Percentiles rank a stretch among this genome's conserved stretches.
Evolutionary conservation across 2,329 filamentous ascomycete species (phyloP).

Genomic region (Diplodia intermedia): DNA sequence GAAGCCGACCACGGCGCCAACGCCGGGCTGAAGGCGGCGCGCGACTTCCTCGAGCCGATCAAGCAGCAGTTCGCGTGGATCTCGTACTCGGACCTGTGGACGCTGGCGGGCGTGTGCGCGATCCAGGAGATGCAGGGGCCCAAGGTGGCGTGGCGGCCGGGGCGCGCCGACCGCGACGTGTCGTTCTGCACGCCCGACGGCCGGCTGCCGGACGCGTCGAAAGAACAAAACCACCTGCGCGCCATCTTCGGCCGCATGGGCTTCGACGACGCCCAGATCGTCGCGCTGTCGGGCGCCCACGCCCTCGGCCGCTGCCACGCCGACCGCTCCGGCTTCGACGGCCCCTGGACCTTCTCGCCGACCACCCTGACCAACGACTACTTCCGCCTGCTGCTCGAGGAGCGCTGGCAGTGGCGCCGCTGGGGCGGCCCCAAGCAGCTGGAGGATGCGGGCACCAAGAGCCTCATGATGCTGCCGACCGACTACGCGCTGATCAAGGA

Average conservation of each 20-base stretch:
- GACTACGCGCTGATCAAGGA: constrained; percentile 89
- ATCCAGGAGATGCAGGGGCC: constrained; percentile 97
- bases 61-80: constrained; percentile 96
- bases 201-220: constrained; percentile 80
- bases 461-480: constrained; percentile 95
- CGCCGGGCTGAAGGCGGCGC: constrained; percentile 82
- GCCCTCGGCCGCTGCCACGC: constrained; percentile 86
- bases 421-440: constrained; percentile 93
- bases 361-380: constrained; percentile 92
- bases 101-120: constrained; percentile 80
- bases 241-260: constrained; percentile 97
- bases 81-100: constrained; percentile 96
- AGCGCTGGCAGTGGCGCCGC: constrained; percentile 92
- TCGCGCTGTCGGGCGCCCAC: constrained; percentile 85
- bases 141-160: constrained; percentile 84
- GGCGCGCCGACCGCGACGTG: constrained; percentile 79
- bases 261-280: constrained; percentile 96
- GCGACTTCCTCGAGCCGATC: constrained; percentile 91
- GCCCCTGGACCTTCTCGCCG: constrained; percentile 81
- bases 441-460: constrained; percentile 85
- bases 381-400: constrained; percentile 83
- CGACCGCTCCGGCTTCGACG: constrained; percentile 85
- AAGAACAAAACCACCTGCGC: constrained; percentile 82
- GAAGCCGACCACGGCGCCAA: constrained; percentile 93
- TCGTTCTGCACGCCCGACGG: constrained; percentile 92